Base-by-base conservation (phyloP, 2,329 filamentous ascomycete genomes). In the Aschersonia sp. region DNA sequence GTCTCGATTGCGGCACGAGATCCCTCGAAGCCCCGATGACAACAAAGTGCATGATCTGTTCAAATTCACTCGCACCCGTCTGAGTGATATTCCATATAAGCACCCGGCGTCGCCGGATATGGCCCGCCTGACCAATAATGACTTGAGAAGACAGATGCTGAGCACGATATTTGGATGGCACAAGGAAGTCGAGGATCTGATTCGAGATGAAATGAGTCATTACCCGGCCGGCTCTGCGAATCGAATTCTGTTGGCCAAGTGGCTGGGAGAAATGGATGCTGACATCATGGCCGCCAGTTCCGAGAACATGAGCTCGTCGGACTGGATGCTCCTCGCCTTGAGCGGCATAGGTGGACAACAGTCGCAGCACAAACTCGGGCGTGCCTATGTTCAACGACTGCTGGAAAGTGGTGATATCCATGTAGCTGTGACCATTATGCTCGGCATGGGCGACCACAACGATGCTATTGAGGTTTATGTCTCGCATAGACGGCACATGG, bases 381-480 rank as follows among this genome's bases (percentile, higher is more conserved):
- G 90, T 49, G 83, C 87, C 4, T 95, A 95, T 56, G 87, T 95
- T 1, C 89, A 95, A 62, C 81, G 88, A 45, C 72, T 98, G 1
- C 74, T 98, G 1, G 88, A 94, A 62, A 86, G 83, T 53, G 88
- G 87, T 31, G 92, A 98, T 57, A 72, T 96, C 2, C 89, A 98
- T 60, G 87, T 87, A 1, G 88, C 92, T 5, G 89, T 88, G 14
- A 90, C 90, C 0, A 90, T 97, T 52, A 79, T 98, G 63, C 79
- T 98, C 35, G 88, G 89, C 11, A 80, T 98, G 64, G 89, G 89
- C 2, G 90, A 97, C 59, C 74, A 86, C 56, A 90, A 94, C 54
- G 90, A 98, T 61, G 92, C 92, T 1, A 89, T 98, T 50, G 92
- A 98, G 63, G 84, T 96, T 32, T 98, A 98, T 57, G 79, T 95